Evolutionary conservation across 306 rosid species (phyloP), one percentile per base, ranked within the genome.

Genomic region (Cucurbita maxima): DNA sequence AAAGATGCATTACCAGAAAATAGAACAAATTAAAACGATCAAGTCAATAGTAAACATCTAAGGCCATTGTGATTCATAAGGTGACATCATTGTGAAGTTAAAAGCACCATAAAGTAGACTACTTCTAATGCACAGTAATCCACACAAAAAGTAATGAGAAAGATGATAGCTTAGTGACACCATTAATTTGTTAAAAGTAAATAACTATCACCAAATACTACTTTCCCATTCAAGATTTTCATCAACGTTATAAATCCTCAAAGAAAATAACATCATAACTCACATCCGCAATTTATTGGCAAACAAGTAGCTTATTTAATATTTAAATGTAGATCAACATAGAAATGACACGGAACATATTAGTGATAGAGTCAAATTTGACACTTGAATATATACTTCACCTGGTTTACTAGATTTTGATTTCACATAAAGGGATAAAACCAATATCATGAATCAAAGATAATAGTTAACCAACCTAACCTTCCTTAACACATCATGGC

Each of bases 381-480:
- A 69, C 73, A 25, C 43, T 14, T 34, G 43, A 8, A 45, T 7
- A 48, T 48, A 47, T 45, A 47, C 52, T 43, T 25, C 43, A 68
- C 43, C 19, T 3, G 36, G 15, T 64, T 45, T 68, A 40, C 43
- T 25, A 66, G 14, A 20, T 66, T 44, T 44, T 66, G 14, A 41
- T 10, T 19, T 40, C 22, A 66, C 13, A 44, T 16, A 37, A 61
- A 61, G 37, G 68, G 67, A 60, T 60, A 13, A 60, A 60, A 14
- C 45, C 67, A 58, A 73, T 56, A 71, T 72, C 72, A 79, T 53
- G 48, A 41, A 66, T 19, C 45, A 76, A 41, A 50, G 79, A 73
- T 76, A 74, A 79, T 70, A 76, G 61, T 84, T 52, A 47, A 90
- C 97, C 96, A 63, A 9, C 52, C 71, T 63, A 63, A 63, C 51